Percentiles rank a stretch among this genome's conserved stretches.
Conservation (phyloP, 768 basidiomycete species). For the Serpula lacrymans region DNA sequence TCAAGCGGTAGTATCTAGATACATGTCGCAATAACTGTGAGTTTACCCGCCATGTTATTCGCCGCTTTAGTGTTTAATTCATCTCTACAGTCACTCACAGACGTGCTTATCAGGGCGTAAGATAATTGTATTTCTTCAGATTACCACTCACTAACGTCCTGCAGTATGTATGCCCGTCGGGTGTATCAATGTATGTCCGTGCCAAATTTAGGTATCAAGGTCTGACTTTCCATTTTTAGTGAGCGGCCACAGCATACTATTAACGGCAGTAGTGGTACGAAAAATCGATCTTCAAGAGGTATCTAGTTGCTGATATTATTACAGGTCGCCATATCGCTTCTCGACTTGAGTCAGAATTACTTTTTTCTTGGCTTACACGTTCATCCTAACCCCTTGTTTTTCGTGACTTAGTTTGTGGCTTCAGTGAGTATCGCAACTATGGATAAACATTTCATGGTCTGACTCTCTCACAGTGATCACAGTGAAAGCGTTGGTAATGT, state of each 20-base stretch:
- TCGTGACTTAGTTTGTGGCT: slow-evolving; percentile 29
- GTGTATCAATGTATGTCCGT: slow-evolving; percentile 45
- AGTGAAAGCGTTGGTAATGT: slow-evolving; percentile 42
- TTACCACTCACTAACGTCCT: not conserved
- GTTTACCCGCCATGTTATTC: slow-evolving; percentile 16
- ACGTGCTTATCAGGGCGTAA: slow-evolving; percentile 47
- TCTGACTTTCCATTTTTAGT: slow-evolving; percentile 23
- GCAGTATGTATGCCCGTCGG: slow-evolving; percentile 47
- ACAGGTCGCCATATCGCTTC: slow-evolving; percentile 35
- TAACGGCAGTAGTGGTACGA: slow-evolving; percentile 49
- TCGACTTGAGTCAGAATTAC: slow-evolving; percentile 42
- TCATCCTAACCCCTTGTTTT: slow-evolving; percentile 2
- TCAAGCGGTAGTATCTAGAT: too few species aligned
- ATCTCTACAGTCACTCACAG: slow-evolving; percentile 39
- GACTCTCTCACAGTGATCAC: slow-evolving; percentile 41
- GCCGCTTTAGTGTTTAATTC: not conserved
- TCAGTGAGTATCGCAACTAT: slow-evolving; percentile 34
- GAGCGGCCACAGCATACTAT: slow-evolving; percentile 41
- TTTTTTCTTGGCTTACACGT: not conserved
- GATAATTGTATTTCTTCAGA: not conserved
- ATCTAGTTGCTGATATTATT: slow-evolving; percentile 4
- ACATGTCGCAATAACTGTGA: slow-evolving; percentile 54
- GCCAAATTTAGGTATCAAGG: not conserved
- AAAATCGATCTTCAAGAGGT: not conserved
- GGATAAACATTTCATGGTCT: not conserved